Evolutionary conservation across 2,329 filamentous ascomycete species (phyloP).

Genomic region (Fusarium chaquense): DNA sequence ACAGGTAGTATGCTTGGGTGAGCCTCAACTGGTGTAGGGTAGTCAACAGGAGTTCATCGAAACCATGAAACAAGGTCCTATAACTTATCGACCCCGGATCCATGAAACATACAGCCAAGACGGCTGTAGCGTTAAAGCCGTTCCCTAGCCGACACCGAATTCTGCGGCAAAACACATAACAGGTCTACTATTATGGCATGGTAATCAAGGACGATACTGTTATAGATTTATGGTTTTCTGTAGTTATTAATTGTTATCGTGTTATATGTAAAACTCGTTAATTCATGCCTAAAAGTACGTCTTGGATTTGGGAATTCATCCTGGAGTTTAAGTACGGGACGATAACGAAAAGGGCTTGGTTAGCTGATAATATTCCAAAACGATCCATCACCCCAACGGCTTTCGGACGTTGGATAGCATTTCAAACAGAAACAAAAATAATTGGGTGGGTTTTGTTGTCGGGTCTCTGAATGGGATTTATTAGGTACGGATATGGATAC

Average conservation of each 20-base stretch:
- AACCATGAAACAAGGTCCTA: slow-evolving; percentile 7
- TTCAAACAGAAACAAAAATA: not conserved
- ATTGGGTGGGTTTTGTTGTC: not conserved
- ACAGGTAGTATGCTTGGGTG: too few species aligned
- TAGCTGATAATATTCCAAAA: not conserved
- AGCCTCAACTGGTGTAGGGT: too few species aligned
- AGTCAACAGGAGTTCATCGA: not conserved
- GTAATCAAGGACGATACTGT: not conserved
- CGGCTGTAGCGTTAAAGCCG: slow-evolving; percentile 25
- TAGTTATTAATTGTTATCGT: not conserved
- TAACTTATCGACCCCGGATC: slow-evolving; percentile 10
- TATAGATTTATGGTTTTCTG: not conserved
- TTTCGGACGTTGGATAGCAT: not conserved
- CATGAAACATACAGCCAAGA: slow-evolving; percentile 6
- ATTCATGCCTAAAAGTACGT: not conserved
- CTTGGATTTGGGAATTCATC: not conserved
- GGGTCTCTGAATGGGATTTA: not conserved
- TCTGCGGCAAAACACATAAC: slow-evolving; percentile 23
- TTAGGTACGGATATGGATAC: not conserved
- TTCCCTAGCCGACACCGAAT: slow-evolving; percentile 40
- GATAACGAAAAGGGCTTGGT: not conserved
- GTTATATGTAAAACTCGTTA: not conserved
- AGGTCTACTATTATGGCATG: not conserved
- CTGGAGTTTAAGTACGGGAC: not conserved
- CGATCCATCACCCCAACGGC: not conserved